Conservation (phyloP, 345 rosid species). For the Boechera stricta region DNA sequence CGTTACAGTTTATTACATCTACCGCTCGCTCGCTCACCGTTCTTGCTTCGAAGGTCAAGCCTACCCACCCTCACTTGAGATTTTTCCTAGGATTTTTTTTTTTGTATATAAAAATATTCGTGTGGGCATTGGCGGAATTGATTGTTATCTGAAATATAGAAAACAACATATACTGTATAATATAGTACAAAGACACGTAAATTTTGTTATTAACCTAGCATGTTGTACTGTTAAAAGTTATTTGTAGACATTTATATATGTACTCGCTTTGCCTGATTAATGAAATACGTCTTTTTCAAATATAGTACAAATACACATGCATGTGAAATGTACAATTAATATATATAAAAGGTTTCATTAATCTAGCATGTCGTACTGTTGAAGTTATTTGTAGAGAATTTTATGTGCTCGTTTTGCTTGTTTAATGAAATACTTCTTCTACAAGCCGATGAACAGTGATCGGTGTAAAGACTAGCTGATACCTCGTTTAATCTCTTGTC, state of each 20-base stretch:
- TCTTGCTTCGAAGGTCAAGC: slow-evolving; percentile 34
- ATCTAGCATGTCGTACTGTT: background rate
- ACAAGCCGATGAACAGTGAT: background rate
- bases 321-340: background rate
- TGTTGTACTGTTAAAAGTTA: no score
- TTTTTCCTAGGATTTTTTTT: background rate
- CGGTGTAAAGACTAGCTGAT: background rate
- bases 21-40: slow-evolving; percentile 41
- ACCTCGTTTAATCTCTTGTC: background rate
- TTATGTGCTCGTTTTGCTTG: background rate
- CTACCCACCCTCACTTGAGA: slow-evolving; percentile 7
- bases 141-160: no score
- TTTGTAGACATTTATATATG: no score
- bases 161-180: no score
- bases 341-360: background rate
- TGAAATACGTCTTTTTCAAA: no score
- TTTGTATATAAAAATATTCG: no score
- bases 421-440: background rate
- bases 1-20: slow-evolving; percentile 24
- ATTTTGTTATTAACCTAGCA: no score
- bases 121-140: no score
- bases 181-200: no score
- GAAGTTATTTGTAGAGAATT: background rate
- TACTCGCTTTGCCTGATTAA: no score
- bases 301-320: background rate